phyloP scores from a whole-genome alignment of 2,329 filamentous ascomycete species.

The Hypoxylon sp. region DNA sequence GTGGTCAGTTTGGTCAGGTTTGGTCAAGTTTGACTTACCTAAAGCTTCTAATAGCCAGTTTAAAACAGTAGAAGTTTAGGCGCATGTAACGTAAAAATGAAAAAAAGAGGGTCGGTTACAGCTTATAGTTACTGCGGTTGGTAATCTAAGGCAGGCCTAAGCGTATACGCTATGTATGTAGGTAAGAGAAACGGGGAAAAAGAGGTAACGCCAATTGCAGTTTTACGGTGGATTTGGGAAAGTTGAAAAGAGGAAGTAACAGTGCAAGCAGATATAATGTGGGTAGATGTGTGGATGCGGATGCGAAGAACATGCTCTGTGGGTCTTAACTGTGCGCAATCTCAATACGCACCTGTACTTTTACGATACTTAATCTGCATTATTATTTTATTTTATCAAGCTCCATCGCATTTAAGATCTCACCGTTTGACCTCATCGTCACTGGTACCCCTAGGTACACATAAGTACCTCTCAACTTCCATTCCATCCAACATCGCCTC shows the following conservation, averaged over 20 bases:
- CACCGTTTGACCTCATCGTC: neutral
- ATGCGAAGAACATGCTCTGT: constrained; percentile 44
- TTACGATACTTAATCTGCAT: constrained; percentile 4
- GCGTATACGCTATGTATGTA: neutral
- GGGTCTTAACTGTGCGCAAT: constrained; percentile 23
- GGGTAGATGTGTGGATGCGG: constrained; percentile 15
- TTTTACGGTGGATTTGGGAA: constrained; percentile 24
- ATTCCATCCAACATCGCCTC: constrained; percentile 35
- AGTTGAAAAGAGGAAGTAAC: constrained; percentile 14
- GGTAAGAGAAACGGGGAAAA: constrained; percentile 25
- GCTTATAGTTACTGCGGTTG: constrained; percentile 6
- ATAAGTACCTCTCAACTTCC: constrained; percentile 12
- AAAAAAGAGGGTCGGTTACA: constrained; percentile 1
- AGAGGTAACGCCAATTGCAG: constrained; percentile 16
- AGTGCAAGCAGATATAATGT: constrained; percentile 32
- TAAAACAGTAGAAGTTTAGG: constrained; percentile 23
- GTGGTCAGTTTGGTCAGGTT: constrained; percentile 24
- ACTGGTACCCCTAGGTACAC: constrained; percentile 8
- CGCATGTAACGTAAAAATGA: neutral
- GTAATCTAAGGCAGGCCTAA: constrained; percentile 6
- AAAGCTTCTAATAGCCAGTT: constrained; percentile 18
- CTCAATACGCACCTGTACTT: constrained; percentile 21
- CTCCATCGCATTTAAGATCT: neutral
- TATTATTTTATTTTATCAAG: constrained; percentile 3
- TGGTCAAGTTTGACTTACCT: constrained; percentile 10